These are phyloP conservation scores for Candida xiaguanensis DNA, from an alignment of 805 yeast species.

Conservation along the genomic window DNA sequence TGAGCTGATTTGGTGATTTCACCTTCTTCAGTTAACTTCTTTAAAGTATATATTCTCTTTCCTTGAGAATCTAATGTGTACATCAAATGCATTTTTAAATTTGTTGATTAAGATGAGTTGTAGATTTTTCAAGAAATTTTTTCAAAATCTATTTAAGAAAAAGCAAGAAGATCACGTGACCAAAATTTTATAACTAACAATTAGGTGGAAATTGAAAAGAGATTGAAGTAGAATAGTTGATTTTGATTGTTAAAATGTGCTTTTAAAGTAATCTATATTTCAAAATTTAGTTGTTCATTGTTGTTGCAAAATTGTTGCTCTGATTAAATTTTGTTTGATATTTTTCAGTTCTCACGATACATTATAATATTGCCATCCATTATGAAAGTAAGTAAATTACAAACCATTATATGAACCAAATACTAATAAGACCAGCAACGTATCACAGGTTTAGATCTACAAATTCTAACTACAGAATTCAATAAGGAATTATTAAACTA, in stretches of 20 bases:
- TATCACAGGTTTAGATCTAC: constrained; percentile 78
- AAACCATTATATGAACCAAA: too few species aligned
- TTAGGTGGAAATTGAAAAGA: too few species aligned
- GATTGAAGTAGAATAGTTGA: too few species aligned
- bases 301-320: neutral
- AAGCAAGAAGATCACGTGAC: neutral
- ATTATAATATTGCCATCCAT: neutral
- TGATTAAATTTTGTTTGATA: neutral
- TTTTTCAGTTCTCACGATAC: neutral
- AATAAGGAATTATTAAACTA: constrained; percentile 53
- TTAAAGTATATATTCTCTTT: constrained; percentile 89
- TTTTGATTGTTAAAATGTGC: too few species aligned
- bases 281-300: too few species aligned
- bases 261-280: too few species aligned
- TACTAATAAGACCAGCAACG: constrained; percentile 55
- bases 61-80: constrained; percentile 94
- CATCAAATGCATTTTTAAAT: constrained; percentile 86
- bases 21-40: constrained; percentile 77
- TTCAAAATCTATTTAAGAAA: too few species aligned
- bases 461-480: constrained; percentile 66
- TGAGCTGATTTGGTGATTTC: constrained; percentile 98
- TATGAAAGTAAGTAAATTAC: constrained; percentile 4
- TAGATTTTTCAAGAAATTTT: constrained; percentile 1
- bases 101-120: constrained; percentile 1
- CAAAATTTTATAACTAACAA: too few species aligned